Evolutionary conservation across 139 green algal species (phyloP), one percentile per base, ranked within the genome.

Genomic region (Protoeuglena noctilucae): DNA sequence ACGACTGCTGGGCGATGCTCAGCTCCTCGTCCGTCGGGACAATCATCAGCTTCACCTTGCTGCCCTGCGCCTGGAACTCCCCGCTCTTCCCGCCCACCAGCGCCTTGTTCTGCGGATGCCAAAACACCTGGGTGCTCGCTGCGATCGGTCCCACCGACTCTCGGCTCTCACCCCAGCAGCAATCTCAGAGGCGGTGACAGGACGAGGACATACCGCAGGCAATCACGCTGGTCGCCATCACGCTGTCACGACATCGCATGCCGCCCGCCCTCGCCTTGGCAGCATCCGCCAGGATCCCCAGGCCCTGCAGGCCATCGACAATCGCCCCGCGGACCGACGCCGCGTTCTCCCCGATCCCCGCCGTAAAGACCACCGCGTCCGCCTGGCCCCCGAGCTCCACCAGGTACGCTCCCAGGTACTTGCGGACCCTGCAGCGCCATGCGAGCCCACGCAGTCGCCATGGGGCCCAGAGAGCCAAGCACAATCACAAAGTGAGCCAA

Each of bases 1-100:
- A n/a, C n/a, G 80, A 83, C 52, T 94, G 77, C 63, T 82, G 66
- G 12, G 85, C 85, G 27, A 94, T 94, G 40, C 40, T 70, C 41
- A 94, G 65, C 69, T 94, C 86, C 62, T 95, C 86, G 54, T 95
- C 82, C 3, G 86, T 95, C 2, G 83, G 86, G 2, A 95, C 68
- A 16, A 95, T 79, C 60, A 92, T 62, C 34, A 94, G 67, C 60
- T 80, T 73, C 6, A 73, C 53, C 19, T 41, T 27, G 16, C 58
- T 68, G 6, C 29, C 60, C 1, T 39, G 48, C 28, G 48, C 27
- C 23, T 65, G 62, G 30, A 95, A 80, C 45, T 81, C 65, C 4
- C 57, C 73, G 3, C 60, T 17, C 7, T 28, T 34, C 4, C 61
- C 73, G 18, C 61, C 63, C 23, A 71, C 52, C 9, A 57, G 54